phyloP scores from a whole-genome alignment of 2,329 filamentous ascomycete species.

The Mycosphaerella arachidis region DNA sequence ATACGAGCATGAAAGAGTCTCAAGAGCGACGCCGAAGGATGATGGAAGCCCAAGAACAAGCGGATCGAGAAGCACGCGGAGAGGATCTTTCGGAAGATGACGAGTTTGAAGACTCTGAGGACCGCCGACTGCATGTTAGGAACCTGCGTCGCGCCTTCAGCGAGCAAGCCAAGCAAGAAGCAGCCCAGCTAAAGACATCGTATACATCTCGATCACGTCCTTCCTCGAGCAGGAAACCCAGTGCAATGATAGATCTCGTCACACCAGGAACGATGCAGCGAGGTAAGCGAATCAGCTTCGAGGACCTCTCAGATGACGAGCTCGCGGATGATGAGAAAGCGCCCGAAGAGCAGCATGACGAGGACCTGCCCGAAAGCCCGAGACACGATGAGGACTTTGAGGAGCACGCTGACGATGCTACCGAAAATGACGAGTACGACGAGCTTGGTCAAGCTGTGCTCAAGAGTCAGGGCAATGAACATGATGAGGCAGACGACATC shows the following conservation, averaged over 20 bases:
- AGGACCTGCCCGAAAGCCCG: slow-evolving; percentile 14
- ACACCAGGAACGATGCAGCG: slow-evolving; percentile 29
- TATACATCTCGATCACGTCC: neutral
- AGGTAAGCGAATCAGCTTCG: slow-evolving; percentile 1
- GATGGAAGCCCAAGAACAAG: slow-evolving; percentile 12
- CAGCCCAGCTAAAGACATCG: neutral
- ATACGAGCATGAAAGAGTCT: slow-evolving; percentile 43
- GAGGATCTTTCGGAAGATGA: slow-evolving; percentile 15
- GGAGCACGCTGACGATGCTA: slow-evolving; percentile 10
- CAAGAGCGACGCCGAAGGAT: slow-evolving; percentile 31
- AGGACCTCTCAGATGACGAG: slow-evolving; percentile 13
- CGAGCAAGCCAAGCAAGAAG: slow-evolving; percentile 18
- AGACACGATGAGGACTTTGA: slow-evolving; percentile 18
- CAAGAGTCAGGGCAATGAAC: slow-evolving; percentile 28
- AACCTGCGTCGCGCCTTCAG: slow-evolving; percentile 18
- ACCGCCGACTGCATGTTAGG: slow-evolving; percentile 5
- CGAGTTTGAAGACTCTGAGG: slow-evolving; percentile 21
- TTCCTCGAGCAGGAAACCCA: slow-evolving; percentile 13
- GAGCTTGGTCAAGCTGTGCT: slow-evolving; percentile 33
- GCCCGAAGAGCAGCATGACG: slow-evolving; percentile 7
- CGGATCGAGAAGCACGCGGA: slow-evolving; percentile 13
- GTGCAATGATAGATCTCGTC: slow-evolving; percentile 24
- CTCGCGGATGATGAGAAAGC: slow-evolving; percentile 9
- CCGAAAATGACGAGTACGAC: slow-evolving; percentile 36
- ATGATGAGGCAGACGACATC: slow-evolving; percentile 19